Evolutionary conservation across 345 rosid genomes (phyloP).

Genomic region (Citrus australasica): DNA sequence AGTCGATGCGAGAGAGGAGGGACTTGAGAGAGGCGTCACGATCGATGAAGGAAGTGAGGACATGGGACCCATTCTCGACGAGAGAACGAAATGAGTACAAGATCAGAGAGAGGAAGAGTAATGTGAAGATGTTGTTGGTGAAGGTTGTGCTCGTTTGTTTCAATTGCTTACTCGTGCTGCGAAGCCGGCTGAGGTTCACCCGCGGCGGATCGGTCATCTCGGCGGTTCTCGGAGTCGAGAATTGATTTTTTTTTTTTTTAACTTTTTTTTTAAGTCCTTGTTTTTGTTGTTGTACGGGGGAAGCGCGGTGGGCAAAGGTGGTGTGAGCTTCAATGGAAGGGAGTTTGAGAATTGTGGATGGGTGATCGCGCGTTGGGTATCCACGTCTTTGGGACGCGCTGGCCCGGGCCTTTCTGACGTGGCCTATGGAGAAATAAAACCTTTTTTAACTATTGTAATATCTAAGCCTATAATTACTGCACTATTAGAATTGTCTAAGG

Average conservation of each 20-base stretch:
- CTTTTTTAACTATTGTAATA: no score
- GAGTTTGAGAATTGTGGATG: background rate
- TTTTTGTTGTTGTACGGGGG: conserved; percentile 13
- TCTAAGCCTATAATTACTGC: no score
- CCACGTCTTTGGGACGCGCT: background rate
- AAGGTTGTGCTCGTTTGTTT: conserved; percentile 45
- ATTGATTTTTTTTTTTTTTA: no score
- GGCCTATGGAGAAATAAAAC: no score
- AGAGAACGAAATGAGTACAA: conserved; percentile 78
- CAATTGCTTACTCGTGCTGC: conserved; percentile 61
- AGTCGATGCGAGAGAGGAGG: conserved; percentile 81
- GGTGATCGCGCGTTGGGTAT: background rate
- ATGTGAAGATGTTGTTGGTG: conserved; percentile 49
- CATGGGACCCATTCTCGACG: conserved; percentile 65
- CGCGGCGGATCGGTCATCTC: conserved; percentile 66
- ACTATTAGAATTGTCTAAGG: no score
- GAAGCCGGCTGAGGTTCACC: conserved; percentile 52
- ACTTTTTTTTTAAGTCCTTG: background rate
- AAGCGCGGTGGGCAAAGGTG: background rate
- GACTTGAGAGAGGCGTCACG: conserved; percentile 78
- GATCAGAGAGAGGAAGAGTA: conserved; percentile 67
- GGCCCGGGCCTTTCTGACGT: no score
- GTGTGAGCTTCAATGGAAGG: background rate
- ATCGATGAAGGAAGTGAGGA: conserved; percentile 75
- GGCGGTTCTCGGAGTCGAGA: conserved; percentile 14